Evolutionary conservation across 2,329 filamentous ascomycete genomes (phyloP), one percentile per base, ranked within the genome.

Genomic region (Tolypocladium cylindrosporum): DNA sequence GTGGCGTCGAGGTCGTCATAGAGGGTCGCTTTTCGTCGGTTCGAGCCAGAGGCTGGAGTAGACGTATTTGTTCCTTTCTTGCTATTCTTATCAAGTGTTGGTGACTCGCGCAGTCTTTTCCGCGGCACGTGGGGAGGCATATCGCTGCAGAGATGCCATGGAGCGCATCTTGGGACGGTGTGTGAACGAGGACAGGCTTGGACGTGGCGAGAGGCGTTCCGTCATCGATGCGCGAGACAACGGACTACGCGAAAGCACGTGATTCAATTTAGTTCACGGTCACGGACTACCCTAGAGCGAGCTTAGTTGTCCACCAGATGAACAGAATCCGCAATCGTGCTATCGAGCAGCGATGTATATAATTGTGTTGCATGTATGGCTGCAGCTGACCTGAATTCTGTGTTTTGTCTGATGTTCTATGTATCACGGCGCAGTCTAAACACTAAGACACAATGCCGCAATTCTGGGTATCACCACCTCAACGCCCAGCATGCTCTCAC

Each of bases 51-150:
- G 3, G 41, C 61, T 45, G 60, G 52, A 66, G 54, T 68, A 37
- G 57, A 51, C 34, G 65, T 59, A 48, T 65, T 62, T 48, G 66
- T 67, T 24, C 65, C 65, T 0, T 31, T 39, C 16, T 43, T 43
- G 37, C 16, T 34, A 45, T 39, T 55, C 19, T 4, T 36, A 1
- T 43, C 50, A 24, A 40, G 37, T 14, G 45, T 10, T 2, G 79
- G 73, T 1, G 82, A 70, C 21, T 68, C 81, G 60, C 79, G 81
- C 63, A 84, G 65, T 60, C 86, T 81, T 73, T 91, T 91, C 64
- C 85, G 84, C 54, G 85, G 79, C 19, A 89, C 77, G 62, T 82
- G 75, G 31, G 88, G 87, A 66, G 88, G 86, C 87, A 91, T 91
- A 31, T 59, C 55, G 57, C 51, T 52, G 16, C 14, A 39, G 31